A percentile compares a stretch with the other conserved stretches of the same genome.
These are phyloP conservation scores for Penicillium occitanis DNA, from an alignment of 2,329 filamentous ascomycete species.

Conservation along the genomic window DNA sequence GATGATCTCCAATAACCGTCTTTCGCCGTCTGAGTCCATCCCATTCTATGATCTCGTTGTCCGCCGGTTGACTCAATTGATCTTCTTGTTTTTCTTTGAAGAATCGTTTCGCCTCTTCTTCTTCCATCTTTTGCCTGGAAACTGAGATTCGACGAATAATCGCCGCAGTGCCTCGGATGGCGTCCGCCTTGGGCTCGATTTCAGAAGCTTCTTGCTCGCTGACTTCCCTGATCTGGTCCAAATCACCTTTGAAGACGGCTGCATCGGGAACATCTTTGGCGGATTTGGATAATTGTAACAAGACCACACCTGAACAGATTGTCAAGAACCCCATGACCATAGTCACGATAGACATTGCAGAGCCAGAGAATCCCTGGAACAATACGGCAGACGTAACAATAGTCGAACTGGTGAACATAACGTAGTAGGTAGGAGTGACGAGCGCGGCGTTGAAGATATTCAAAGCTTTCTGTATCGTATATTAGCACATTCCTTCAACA, in stretches of 20 bases:
- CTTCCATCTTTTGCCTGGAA: conserved; percentile 73
- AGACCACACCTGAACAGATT: conserved; percentile 88
- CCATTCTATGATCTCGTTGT: conserved; percentile 83
- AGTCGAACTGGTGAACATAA: conserved; percentile 94
- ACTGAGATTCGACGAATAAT: conserved; percentile 81
- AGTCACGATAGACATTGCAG: conserved; percentile 74
- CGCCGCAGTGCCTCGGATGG: conserved; percentile 85
- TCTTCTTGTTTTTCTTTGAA: conserved; percentile 74
- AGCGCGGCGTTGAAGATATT: conserved; percentile 96
- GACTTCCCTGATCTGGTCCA: conserved; percentile 93
- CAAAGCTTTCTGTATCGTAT: conserved; percentile 78
- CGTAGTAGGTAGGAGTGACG: conserved; percentile 97
- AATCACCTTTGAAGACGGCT: conserved; percentile 85
- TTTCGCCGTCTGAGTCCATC: conserved; percentile 80
- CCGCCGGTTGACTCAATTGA: conserved; percentile 69
- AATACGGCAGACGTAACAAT: conserved; percentile 91
- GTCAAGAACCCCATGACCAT: conserved; percentile 91
- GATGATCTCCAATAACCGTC: conserved; percentile 53
- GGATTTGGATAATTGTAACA: conserved; percentile 95
- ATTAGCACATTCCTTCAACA: background rate
- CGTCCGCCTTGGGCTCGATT: conserved; percentile 91
- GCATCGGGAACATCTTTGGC: conserved; percentile 95
- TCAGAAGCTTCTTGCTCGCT: conserved; percentile 96
- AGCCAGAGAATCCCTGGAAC: conserved; percentile 92
- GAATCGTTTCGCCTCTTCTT: conserved; percentile 73